Evolutionary conservation across 129 eudicot species (phyloP).

Genomic region (Ambrosia trifida): DNA sequence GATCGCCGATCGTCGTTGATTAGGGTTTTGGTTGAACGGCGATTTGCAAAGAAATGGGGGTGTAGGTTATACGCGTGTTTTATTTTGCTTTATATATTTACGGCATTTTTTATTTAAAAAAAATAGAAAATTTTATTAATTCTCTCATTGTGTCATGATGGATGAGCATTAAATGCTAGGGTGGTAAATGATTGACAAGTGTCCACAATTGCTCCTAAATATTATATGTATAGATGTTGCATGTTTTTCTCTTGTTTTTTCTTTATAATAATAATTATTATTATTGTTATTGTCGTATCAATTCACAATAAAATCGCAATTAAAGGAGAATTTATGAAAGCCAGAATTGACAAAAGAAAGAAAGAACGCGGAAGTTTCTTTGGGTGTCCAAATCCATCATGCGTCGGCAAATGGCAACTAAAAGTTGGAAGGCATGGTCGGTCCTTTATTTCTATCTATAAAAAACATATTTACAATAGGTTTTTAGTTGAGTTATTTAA

Average conservation of each 20-base stretch:
- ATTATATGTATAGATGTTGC: no score
- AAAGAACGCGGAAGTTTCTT: constrained; percentile 39
- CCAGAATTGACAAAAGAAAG: constrained; percentile 25
- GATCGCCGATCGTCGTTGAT: no score
- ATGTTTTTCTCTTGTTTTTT: not conserved
- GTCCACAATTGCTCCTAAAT: no score
- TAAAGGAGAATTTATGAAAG: not conserved
- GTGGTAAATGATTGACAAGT: no score
- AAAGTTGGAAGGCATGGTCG: constrained; percentile 25
- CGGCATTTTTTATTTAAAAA: no score
- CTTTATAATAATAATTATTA: not conserved
- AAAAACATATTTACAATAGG: not conserved
- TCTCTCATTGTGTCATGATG: no score
- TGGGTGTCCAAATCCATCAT: constrained; percentile 26
- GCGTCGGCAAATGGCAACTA: constrained; percentile 32
- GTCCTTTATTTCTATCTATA: not conserved
- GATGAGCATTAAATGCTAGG: no score
- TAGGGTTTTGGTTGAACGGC: no score
- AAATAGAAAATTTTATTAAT: no score
- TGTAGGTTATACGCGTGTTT: no score
- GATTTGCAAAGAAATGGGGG: no score
- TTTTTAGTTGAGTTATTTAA: not conserved
- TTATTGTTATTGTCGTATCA: not conserved
- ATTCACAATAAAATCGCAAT: not conserved
- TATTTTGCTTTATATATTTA: no score